Base-by-base conservation (phyloP, 2,329 filamentous ascomycete species). In the Aureobasidium uvarum region DNA sequence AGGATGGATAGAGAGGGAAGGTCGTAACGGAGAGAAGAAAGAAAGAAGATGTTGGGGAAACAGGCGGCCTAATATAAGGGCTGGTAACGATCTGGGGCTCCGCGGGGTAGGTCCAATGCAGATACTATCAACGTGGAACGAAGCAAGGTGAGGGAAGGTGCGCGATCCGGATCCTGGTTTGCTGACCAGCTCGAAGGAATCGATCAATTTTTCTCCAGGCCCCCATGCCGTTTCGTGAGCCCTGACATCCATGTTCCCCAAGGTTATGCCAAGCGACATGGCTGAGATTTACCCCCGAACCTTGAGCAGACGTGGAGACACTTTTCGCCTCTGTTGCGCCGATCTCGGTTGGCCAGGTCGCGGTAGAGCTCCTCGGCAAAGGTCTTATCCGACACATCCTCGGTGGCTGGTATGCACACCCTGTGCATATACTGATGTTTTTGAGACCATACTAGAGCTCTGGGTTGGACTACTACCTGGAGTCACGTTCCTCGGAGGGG, bases 1-100 rank as follows among this genome's bases (percentile, higher is more conserved):
- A 20, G 16, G 20, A 20, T 5, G 45, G 5, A 50, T n/a, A 38
- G 43, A 59, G 25, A 46, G 41, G 41, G 55, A 59, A 59, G 55
- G 55, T 59, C 55, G 55, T 59, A 59, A 59, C 55, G 55, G 55
- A 50, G 58, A 50, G 45, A 62, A 62, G 33, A 62, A 51, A 50
- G 33, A 62, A 33, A 28, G 45, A 62, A 36, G 45, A 62, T 20
- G 31, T 39, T 50, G 58, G 58, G 58, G 58, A 62, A 63, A 16
- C 18, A 54, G 48, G 38, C 6, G 36, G 14, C 43, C 58, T 62
- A 50, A 62, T 62, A 62, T 62, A 50, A 11, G 58, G 58, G 13
- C 58, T 50, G 39, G 45, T 39, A 31, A 41, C 41, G 18, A 46
- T 20, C 31, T 62, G 58, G 58, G 58, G 58, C 45, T 62, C 58